Evolutionary conservation across 345 rosid species (phyloP).

Genomic region (Eucalyptus guilfoylei): DNA sequence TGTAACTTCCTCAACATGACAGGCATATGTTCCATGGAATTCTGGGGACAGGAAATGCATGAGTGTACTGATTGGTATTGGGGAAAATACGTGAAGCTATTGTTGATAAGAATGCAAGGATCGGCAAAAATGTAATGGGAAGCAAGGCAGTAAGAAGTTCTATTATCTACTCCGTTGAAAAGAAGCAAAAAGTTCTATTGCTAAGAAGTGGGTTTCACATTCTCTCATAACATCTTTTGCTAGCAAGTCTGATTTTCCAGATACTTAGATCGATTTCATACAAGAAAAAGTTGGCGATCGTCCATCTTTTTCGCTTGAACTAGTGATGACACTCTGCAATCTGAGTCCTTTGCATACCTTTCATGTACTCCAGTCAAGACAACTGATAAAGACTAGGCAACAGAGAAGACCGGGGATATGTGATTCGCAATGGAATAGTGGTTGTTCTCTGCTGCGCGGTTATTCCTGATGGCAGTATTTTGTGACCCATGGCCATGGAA

Average conservation of each 20-base stretch:
- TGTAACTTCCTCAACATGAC: neutral
- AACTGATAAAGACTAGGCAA: constrained; percentile 1
- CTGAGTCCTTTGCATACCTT: neutral
- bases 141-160: neutral
- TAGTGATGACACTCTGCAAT: neutral
- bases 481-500: too few relatives aligned
- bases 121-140: constrained; percentile 62
- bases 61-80: constrained; percentile 54
- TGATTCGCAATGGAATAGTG: constrained; percentile 56
- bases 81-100: constrained; percentile 44
- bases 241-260: neutral
- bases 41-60: neutral
- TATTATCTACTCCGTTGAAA: neutral
- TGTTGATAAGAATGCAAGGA: constrained; percentile 72
- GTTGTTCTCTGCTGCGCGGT: too few relatives aligned
- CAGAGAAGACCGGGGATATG: constrained; percentile 50
- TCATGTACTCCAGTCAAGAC: neutral
- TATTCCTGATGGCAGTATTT: too few relatives aligned
- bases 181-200: neutral
- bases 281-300: neutral
- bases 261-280: neutral
- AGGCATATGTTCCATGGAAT: constrained; percentile 7
- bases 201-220: neutral
- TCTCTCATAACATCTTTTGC: neutral
- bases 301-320: neutral